Base-by-base conservation (phyloP, 2,329 filamentous ascomycete genomes). In the Cryphonectria radicalis region DNA sequence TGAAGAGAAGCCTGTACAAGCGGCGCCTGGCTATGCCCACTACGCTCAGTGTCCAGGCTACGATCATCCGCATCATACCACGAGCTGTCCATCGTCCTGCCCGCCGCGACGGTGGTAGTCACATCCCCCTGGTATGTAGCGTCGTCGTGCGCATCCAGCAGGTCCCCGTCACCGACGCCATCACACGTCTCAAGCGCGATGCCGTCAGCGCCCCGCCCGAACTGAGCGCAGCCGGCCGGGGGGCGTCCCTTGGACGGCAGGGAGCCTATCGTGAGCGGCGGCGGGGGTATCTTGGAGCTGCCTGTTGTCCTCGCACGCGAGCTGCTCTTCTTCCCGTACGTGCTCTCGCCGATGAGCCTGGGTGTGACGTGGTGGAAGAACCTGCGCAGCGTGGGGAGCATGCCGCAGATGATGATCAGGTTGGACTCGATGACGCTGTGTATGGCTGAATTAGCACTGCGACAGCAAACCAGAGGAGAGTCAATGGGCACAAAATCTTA, bases 331-430 rank as follows among this genome's bases (percentile, higher is more conserved):
- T 40, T 40, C 19, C 57, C 46, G 22, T 63, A 70, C 11, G 57
- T 67, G 25, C 46, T 68, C 8, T 73, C 74, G 37, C 78, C 77
- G 25, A 81, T 76, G 35, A 81, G 67, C 6, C 73, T 77, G 1
- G 81, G 81, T 0, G 80, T 78, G 14, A 83, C 75, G 67, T 82
- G 80, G 2, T 76, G 76, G 71, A 83, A 77, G 77, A 83, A 84
- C 25, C 80, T 80, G 37, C 80, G 78, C 0, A 84, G 72, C 0
- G 82, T 83, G 0, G 82, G 81, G 46, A 83, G 77, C 32, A 80
- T 81, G 28, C 80, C 81, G 74, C 81, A 84, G 17, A 82, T 80
- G 40, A 84, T 77, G 66, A 83, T 78, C 0, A 84, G 76, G 55
- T 84, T 84, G 0, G 77, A 75, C 70, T 84, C 82, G 50, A 83